Base-by-base conservation (phyloP, 176 grass and related monocot genomes). In the Saccharum spontaneum region DNA sequence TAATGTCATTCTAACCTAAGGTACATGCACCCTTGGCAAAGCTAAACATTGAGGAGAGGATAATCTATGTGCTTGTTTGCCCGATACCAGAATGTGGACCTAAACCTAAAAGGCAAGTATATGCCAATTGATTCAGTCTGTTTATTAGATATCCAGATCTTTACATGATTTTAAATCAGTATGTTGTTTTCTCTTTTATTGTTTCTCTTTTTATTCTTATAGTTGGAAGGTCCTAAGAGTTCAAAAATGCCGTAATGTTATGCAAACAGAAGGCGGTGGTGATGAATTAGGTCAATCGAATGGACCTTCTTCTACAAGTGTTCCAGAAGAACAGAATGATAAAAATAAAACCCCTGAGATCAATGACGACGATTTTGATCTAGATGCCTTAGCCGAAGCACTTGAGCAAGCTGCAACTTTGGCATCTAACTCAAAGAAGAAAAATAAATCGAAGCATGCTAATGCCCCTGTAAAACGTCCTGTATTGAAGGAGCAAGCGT, bases 141-240 rank as follows among this genome's bases (percentile, higher is more conserved):
- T 57, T 77, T 62, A 73, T 13, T 18, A 3, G 62, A 79, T 87
- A 36, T 12, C 76, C 59, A n/a, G 4, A 63, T 22, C 10, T 80
- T 23, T 11, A 8, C 45, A 22, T 34, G 59, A 44, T 73, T 83
- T 80, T 44, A 31, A 57, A 50, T 48, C 82, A 2, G 4, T 54
- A 6, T 84, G 7, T 70, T 26, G 77, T 62, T 62, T 26, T 3
- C 4, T 12, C 4, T 12, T 76, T 70, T 50, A 46, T 55, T 30
- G 3, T 66, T 73, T 23, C 20, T 12, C 12, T 31, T 65, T 46
- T 68, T 12, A 24, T 78, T 82, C 73, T 65, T 94, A 59, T 62
- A 99, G 97, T 49, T 99, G 97, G 93, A 95, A 89, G 82, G 90
- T 89, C 74, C 79, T 96, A 76, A 88, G 91, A 79, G 64, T 89